phyloP scores from a whole-genome alignment of 1,139 yeast genomes.

The Protomyces arabidopsidicola region DNA sequence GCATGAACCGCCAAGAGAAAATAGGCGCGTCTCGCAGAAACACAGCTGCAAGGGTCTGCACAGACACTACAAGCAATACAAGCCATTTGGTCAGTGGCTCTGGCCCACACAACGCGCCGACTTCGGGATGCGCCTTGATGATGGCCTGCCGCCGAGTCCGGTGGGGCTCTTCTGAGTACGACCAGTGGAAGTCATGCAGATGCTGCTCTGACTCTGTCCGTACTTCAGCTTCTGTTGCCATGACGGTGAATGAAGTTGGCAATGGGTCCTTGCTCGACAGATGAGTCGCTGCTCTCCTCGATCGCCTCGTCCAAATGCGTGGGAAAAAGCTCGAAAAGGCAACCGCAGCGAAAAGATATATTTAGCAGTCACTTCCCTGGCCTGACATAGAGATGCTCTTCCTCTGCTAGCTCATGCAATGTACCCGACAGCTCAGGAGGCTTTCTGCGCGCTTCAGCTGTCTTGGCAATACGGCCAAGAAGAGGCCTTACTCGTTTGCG shows the following conservation, averaged over 20 bases:
- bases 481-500: neutral
- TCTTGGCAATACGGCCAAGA: neutral
- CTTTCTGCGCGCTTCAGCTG: neutral
- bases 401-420: neutral
- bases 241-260: neutral
- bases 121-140: constrained; percentile 67
- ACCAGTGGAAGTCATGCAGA: constrained; percentile 67
- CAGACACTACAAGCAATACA: constrained; percentile 55
- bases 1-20: constrained; percentile 53
- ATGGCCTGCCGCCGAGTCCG: constrained; percentile 67
- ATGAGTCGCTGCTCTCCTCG: neutral
- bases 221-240: neutral
- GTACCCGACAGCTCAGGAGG: neutral
- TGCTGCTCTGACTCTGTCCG: constrained; percentile 11
- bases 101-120: constrained; percentile 69
- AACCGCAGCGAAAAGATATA: neutral
- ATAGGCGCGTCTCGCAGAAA: constrained; percentile 55
- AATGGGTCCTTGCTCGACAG: neutral
- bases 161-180: constrained; percentile 77
- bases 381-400: neutral
- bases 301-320: neutral
- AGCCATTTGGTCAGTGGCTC: constrained; percentile 83
- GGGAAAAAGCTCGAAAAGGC: too few relatives aligned
- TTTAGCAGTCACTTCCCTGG: neutral
- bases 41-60: constrained; percentile 63